Conservation (phyloP, 2,329 filamentous ascomycete genomes). For the Colletotrichum nymphaeae region DNA sequence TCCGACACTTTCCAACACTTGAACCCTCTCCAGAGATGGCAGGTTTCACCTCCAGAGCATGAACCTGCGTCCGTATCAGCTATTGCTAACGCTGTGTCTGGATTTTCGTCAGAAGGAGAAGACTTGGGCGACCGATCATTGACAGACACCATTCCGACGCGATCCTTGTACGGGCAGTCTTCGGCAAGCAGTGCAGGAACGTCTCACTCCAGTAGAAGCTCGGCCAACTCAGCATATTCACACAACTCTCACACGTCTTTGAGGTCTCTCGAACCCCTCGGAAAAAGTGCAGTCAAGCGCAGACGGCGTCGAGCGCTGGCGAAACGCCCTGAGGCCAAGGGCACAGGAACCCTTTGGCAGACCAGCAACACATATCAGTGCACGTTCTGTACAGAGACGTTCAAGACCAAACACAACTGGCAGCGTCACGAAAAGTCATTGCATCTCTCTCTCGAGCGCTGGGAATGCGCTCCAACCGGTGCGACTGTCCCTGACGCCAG, state of each 20-base stretch:
- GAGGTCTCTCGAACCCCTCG: not conserved
- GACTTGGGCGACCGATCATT: not conserved
- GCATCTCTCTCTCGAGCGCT: conserved; percentile 55
- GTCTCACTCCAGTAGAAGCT: conserved; percentile 34
- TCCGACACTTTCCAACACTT: conserved; percentile 13
- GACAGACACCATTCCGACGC: conserved; percentile 13
- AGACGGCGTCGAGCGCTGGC: conserved; percentile 10
- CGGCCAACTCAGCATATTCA: conserved; percentile 31
- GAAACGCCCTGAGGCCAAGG: not conserved
- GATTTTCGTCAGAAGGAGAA: not conserved
- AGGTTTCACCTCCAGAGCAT: conserved; percentile 39
- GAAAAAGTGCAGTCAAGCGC: not conserved
- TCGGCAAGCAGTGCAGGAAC: conserved; percentile 38
- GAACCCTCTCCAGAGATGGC: conserved; percentile 34
- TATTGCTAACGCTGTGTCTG: conserved; percentile 37
- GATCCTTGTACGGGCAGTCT: conserved; percentile 25
- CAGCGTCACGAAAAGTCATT: conserved; percentile 62
- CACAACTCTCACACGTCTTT: conserved; percentile 10
- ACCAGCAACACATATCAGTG: conserved; percentile 48
- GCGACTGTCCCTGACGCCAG: conserved; percentile 43
- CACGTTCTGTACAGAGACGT: conserved; percentile 59
- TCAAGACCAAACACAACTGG: conserved; percentile 59
- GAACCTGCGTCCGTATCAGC: conserved; percentile 38
- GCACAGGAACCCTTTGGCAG: conserved; percentile 8
- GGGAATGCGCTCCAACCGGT: conserved; percentile 50